phyloP scores from a whole-genome alignment of 1,284 basidiomycete species.

The Cryptococcus depauperatus region DNA sequence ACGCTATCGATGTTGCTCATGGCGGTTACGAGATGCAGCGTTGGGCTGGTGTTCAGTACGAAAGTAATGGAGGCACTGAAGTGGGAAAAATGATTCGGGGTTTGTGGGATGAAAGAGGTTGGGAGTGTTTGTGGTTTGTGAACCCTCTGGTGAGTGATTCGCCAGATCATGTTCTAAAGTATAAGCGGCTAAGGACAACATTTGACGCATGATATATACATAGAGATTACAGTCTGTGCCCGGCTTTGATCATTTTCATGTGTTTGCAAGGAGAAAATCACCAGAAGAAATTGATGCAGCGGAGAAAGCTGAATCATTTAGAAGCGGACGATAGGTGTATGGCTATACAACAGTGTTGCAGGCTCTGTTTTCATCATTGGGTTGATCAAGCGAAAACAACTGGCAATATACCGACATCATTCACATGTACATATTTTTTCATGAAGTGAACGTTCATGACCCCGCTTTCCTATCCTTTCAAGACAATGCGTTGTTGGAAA shows the following conservation, averaged over 20 bases:
- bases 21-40: constrained; percentile 21
- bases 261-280: constrained; percentile 41
- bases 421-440: no score
- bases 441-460: no score
- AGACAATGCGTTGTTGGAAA: no score
- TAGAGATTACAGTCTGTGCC: constrained; percentile 40
- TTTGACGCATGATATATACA: background rate
- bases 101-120: constrained; percentile 40
- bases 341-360: no score
- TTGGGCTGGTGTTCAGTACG: constrained; percentile 34
- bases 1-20: constrained; percentile 26
- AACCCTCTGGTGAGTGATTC: constrained; percentile 27
- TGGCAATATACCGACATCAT: no score
- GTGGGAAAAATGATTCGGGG: constrained; percentile 38
- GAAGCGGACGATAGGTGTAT: no score
- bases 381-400: no score
- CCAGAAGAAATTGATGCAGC: constrained; percentile 39
- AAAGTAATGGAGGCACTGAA: constrained; percentile 30
- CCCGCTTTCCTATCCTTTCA: no score
- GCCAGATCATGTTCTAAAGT: no score
- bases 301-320: constrained; percentile 12
- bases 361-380: no score
- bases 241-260: constrained; percentile 43
- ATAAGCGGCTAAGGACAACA: no score
- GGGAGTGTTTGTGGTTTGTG: constrained; percentile 43